Base-by-base conservation (phyloP, 306 rosid genomes). In the Echinosophora koreensis region DNA sequence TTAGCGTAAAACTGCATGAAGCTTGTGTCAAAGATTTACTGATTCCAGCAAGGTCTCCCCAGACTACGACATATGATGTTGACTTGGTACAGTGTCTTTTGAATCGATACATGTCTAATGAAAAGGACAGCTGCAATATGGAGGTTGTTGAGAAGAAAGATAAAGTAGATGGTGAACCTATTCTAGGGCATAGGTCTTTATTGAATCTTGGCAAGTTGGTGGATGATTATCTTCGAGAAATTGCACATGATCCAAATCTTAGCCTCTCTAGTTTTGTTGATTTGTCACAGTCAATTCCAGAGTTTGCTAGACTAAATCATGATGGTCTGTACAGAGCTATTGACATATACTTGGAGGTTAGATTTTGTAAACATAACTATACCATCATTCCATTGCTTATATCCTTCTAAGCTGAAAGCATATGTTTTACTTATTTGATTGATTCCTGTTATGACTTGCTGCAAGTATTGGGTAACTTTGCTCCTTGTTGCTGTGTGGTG, bases 271-370 rank as follows among this genome's bases (percentile, higher is more conserved):
- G 87, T 81, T 96, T 93, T 79, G 56, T 91, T 35, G 89, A 74
- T 61, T 72, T 96, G 71, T 85, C 98, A 1, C 89, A 79, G 86
- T 87, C 90, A 50, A 69, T 92, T 81, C 97, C 98, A 10, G 90
- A 81, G 38, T 84, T 80, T 51, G 89, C 89, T 7, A 84, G 98
- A 85, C 94, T 96, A 44, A 85, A 90, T 80, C 99, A 96, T 56
- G 97, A 96, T 78, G 91, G 88, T 22, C 80, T 93, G 14, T 96
- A 96, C 85, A 74, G 86, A 75, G 97, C 97, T 72, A 83, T 93
- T 2, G 97, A 91, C 77, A 76, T 87, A 39, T 96, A 88, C 86
- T 81, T 96, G 80, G 91, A 93, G 99, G 99, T 96, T 87, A 18
- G 73, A 56, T 62, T 17, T 39, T 61, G 8, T 61, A 42, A 7